Evolutionary conservation across 2,329 filamentous ascomycete species (phyloP).

Genomic region (Fusarium multiceps): DNA sequence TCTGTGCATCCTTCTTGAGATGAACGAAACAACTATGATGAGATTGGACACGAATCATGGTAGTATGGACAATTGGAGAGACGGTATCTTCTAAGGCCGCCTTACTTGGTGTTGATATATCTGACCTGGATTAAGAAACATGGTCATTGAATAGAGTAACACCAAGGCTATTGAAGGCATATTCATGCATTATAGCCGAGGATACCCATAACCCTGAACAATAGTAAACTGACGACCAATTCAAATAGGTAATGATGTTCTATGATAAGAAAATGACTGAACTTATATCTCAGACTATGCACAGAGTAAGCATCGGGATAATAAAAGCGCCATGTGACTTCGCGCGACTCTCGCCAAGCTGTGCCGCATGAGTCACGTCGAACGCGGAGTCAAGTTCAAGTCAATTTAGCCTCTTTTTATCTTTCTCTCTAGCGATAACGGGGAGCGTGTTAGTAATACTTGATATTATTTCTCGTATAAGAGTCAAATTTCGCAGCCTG

Average conservation of each 20-base stretch:
- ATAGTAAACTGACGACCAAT: not conserved
- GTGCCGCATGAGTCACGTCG: slow-evolving; percentile 45
- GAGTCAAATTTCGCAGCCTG: not conserved
- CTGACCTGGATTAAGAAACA: not conserved
- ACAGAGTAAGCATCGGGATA: slow-evolving; percentile 17
- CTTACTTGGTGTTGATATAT: not conserved
- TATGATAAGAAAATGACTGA: slow-evolving; percentile 7
- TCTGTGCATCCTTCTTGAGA: too few species aligned
- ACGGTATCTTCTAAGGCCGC: not conserved
- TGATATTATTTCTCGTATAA: slow-evolving; percentile 6
- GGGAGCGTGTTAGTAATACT: slow-evolving; percentile 4
- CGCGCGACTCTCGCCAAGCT: slow-evolving; percentile 45
- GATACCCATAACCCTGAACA: not conserved
- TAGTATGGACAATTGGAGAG: not conserved
- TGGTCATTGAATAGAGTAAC: not conserved
- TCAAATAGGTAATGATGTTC: not conserved
- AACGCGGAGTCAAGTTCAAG: slow-evolving; percentile 19
- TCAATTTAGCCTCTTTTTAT: slow-evolving; percentile 2
- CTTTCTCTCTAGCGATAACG: slow-evolving; percentile 28
- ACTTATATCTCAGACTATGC: not conserved
- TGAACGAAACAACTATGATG: too few species aligned
- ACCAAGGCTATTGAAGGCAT: not conserved
- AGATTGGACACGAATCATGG: not conserved
- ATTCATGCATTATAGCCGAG: not conserved
- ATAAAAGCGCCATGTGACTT: slow-evolving; percentile 46